Base-by-base conservation (phyloP, 1,284 basidiomycete species). In the Cutaneotrichosporon arboriforme region DNA sequence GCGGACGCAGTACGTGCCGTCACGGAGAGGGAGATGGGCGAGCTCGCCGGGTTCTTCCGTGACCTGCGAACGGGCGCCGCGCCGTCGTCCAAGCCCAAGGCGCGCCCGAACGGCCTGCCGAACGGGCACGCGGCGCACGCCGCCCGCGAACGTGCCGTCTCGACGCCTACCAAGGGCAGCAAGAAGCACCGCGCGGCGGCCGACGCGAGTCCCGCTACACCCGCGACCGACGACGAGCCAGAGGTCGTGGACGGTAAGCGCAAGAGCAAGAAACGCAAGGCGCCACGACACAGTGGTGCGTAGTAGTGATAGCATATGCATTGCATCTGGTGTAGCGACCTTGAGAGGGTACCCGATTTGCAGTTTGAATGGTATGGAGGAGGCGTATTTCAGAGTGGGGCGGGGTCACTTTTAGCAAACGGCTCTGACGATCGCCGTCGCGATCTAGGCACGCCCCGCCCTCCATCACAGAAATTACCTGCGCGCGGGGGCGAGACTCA, bases 181-280 rank as follows among this genome's bases (percentile, higher is more conserved):
- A 50, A 50, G 38, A 37, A 26, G 38, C 36, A 36, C 20, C 26
- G 44, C 14, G 26, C 15, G 12, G n/a, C n/a, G 5, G 14, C 23
- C 23, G n/a, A 34, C 12, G 39, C 39, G 17, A 41, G 31, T 13
- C 33, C 17, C 26, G 26, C 47, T 8, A 39, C 34, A 5, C 31
- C 42, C 7, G 12, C 37, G 15, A 49, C 49, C 15, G 26, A 39
- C 8, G 57, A 37, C 10, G 49, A 53, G 51, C 50, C 51, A 8
- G 56, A 54, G 21, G 36, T 48, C 33, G 44, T 41, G 18, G 54
- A 52, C 31, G 36, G 47, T 4, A 55, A 56, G 54, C 20, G 44
- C 9, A 58, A 54, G 54, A 51, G 42, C 49, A 59, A 56, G 57
- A 59, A 59, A 51, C 54, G 57, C 48, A 59, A 59, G 57, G 57